Conservation (phyloP, 441 rosid genomes). For the Euphorbia celastroides region DNA sequence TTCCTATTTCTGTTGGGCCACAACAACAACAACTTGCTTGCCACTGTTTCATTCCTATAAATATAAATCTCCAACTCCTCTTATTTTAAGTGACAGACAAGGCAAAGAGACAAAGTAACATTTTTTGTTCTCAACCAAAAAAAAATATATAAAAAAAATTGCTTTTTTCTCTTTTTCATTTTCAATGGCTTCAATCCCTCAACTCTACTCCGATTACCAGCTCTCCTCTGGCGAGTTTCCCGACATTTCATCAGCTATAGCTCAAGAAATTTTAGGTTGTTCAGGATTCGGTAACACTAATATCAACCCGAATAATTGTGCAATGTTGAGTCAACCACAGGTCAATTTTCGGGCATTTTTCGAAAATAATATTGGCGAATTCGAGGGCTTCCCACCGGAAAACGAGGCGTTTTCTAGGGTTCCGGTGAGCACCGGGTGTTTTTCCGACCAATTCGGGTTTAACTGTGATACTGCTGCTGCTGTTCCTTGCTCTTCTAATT, state of each 20-base stretch:
- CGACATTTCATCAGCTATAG: constrained; percentile 24
- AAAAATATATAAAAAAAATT: neutral
- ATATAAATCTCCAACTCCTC: constrained; percentile 10
- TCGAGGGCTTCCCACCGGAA: constrained; percentile 18
- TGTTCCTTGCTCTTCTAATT: constrained; percentile 21
- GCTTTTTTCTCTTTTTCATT: neutral
- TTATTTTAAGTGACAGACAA: constrained; percentile 17
- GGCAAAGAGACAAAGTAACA: neutral
- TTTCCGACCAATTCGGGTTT: constrained; percentile 38
- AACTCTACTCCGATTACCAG: constrained; percentile 36
- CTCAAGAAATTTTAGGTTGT: constrained; percentile 4
- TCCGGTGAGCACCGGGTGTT: constrained; percentile 12
- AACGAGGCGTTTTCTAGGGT: constrained; percentile 20
- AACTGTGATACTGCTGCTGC: constrained; percentile 25
- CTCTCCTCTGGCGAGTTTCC: constrained; percentile 35
- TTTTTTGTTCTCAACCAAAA: neutral
- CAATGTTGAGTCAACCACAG: constrained; percentile 24
- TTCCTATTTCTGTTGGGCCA: neutral
- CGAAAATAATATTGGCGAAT: constrained; percentile 3
- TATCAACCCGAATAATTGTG: constrained; percentile 11
- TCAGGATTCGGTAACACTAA: constrained; percentile 8
- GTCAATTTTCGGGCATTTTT: constrained; percentile 15
- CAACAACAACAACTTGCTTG: constrained; percentile 22
- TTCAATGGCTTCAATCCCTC: constrained; percentile 53
- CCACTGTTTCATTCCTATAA: constrained; percentile 13